Conservation (phyloP, 306 rosid species). For the Amphicarpaea edgeworthii region DNA sequence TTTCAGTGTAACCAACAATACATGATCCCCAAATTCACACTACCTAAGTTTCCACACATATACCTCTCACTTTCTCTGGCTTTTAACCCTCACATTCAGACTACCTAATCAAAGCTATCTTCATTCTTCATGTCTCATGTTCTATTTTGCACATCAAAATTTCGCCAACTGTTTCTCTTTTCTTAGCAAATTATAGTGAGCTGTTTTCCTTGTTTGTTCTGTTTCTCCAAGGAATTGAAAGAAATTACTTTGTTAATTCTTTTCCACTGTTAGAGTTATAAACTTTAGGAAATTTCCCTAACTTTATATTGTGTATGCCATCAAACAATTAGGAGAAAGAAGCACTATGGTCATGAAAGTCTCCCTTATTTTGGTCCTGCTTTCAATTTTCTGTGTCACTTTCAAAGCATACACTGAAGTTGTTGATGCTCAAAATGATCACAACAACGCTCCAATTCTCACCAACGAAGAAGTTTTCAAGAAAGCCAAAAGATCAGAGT, state of each 20-base stretch:
- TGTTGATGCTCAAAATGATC: conserved; percentile 32
- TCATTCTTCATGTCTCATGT: neutral
- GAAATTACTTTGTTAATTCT: neutral
- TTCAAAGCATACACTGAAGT: conserved; percentile 36
- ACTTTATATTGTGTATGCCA: conserved; percentile 21
- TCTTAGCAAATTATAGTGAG: neutral
- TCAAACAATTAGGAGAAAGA: conserved; percentile 21
- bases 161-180: neutral
- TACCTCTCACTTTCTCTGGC: neutral
- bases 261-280: conserved; percentile 17
- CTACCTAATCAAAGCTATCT: neutral
- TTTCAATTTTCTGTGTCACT: conserved; percentile 27
- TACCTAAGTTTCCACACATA: neutral
- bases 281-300: neutral
- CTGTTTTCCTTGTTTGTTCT: conserved; percentile 19
- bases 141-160: neutral
- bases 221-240: conserved; percentile 6
- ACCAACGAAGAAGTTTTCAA: neutral
- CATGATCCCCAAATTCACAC: neutral
- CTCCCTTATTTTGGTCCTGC: conserved; percentile 34
- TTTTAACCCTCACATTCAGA: neutral
- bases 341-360: conserved; percentile 30
- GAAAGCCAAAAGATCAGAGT: conserved; percentile 16
- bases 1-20: neutral
- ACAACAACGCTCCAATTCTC: conserved; percentile 30